Conservation (phyloP, 352 stramenopile species). For the Globisporangium paroecandrum region DNA sequence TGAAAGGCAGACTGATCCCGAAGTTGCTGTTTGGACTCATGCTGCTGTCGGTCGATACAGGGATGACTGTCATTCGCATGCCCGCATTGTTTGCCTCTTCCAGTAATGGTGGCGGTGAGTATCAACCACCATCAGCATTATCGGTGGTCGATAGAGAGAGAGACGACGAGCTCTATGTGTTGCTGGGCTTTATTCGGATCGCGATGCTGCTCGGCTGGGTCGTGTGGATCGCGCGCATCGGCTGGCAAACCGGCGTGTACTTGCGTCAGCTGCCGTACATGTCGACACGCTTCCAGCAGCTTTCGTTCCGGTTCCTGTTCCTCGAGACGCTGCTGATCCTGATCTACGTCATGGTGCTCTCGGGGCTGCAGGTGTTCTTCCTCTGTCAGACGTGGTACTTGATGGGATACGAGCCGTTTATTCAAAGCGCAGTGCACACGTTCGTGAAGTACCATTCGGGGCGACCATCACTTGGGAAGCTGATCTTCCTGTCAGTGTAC, state of each 20-base stretch:
- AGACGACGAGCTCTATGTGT: slow-evolving; percentile 54
- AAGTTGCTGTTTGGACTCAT: slow-evolving; percentile 44
- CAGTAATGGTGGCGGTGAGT: background rate
- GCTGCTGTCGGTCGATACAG: slow-evolving; percentile 46
- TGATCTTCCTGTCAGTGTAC: slow-evolving; percentile 80
- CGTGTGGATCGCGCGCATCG: slow-evolving; percentile 62
- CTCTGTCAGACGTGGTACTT: slow-evolving; percentile 63
- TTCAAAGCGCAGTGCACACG: slow-evolving; percentile 65
- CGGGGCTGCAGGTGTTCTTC: slow-evolving; percentile 60
- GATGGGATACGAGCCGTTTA: slow-evolving; percentile 62
- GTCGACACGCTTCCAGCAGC: slow-evolving; percentile 79
- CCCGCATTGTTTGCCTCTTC: slow-evolving; percentile 39
- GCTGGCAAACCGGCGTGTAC: slow-evolving; percentile 46
- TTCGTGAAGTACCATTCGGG: slow-evolving; percentile 58
- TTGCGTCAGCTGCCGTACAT: slow-evolving; percentile 82
- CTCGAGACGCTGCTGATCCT: slow-evolving; percentile 75
- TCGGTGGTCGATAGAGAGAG: slow-evolving; percentile 17
- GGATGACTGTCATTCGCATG: slow-evolving; percentile 67
- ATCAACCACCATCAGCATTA: background rate
- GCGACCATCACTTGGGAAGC: slow-evolving; percentile 55
- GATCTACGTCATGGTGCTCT: slow-evolving; percentile 67
- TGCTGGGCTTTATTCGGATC: slow-evolving; percentile 63
- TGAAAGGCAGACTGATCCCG: slow-evolving; percentile 16
- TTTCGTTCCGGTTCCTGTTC: slow-evolving; percentile 84
- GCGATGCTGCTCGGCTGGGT: slow-evolving; percentile 66